A percentile compares a stretch with the other conserved stretches of the same genome.
These are phyloP conservation scores for Coemansia sp. DNA, from an alignment of 192 early-diverging fungal species.

Conservation along the genomic window DNA sequence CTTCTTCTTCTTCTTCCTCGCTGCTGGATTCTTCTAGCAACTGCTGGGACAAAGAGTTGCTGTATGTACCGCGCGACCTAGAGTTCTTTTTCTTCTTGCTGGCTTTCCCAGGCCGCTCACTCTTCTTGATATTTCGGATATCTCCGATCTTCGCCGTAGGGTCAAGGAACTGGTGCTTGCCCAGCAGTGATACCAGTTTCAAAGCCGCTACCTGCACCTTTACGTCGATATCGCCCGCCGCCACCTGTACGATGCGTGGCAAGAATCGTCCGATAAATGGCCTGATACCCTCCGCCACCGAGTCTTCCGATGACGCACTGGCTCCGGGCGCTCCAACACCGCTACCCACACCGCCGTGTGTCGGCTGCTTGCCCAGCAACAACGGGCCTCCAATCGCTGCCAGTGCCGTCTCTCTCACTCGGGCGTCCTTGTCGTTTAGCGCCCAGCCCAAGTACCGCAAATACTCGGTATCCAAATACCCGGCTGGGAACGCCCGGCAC, in stretches of 20 bases:
- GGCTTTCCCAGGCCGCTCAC: not conserved
- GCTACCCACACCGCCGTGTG: conserved; percentile 67
- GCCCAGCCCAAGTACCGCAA: conserved; percentile 87
- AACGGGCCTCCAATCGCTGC: conserved; percentile 62
- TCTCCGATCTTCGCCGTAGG: conserved; percentile 33
- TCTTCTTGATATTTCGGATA: conserved; percentile 20
- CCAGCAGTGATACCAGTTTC: conserved; percentile 36
- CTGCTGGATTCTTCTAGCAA: conserved; percentile 50
- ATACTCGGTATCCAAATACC: conserved; percentile 75
- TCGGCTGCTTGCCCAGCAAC: conserved; percentile 58
- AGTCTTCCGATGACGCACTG: conserved; percentile 58
- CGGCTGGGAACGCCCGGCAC: conserved; percentile 70
- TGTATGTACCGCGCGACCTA: conserved; percentile 30
- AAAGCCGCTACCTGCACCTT: conserved; percentile 52
- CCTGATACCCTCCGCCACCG: conserved; percentile 53
- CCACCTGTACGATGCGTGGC: conserved; percentile 49
- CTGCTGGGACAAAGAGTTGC: conserved; percentile 50
- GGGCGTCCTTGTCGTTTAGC: conserved; percentile 78
- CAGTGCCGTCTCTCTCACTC: conserved; percentile 72
- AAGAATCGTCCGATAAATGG: conserved; percentile 43
- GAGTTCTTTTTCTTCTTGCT: conserved; percentile 5
- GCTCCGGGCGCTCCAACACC: conserved; percentile 78
- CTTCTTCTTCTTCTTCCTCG: conserved; percentile 12
- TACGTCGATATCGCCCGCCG: conserved; percentile 45
- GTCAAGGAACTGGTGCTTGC: conserved; percentile 37